Conservation (phyloP, 169 alveolate genomes). For the Eimeria zaria region DNA sequence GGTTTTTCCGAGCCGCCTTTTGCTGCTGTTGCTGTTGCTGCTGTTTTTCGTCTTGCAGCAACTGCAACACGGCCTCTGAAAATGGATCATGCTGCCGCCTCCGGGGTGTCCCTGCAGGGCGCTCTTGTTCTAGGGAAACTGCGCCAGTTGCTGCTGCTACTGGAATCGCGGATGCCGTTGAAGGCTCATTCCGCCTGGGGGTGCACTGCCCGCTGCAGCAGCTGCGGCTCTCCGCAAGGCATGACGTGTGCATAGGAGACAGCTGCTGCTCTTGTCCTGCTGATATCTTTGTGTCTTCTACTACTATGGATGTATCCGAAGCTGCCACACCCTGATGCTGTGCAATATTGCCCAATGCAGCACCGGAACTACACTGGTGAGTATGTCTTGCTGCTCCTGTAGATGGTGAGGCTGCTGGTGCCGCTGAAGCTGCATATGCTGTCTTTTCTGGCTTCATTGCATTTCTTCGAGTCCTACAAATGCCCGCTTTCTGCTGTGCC, state of each 20-base stretch:
- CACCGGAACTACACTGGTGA: background rate
- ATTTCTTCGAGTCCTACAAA: background rate
- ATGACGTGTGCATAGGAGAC: background rate
- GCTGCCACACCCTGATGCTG: background rate
- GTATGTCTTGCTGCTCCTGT: background rate
- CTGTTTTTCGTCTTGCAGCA: conserved; percentile 39
- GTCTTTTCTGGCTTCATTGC: background rate
- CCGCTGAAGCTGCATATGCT: background rate
- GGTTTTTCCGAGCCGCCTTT: background rate
- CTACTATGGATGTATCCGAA: background rate
- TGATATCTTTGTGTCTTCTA: conserved; percentile 18
- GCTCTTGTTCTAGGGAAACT: background rate
- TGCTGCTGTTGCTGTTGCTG: conserved; percentile 53
- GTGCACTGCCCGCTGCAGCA: background rate
- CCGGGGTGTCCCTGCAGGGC: background rate
- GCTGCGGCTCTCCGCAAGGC: conserved; percentile 12
- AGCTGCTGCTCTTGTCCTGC: conserved; percentile 1
- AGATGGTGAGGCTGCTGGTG: background rate
- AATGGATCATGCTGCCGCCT: conserved; percentile 51
- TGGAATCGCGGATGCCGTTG: background rate
- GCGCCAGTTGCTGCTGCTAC: conserved; percentile 29
- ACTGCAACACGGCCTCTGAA: conserved; percentile 56
- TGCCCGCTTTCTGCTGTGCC: background rate
- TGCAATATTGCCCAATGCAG: background rate
- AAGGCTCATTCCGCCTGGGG: background rate